phyloP scores from a whole-genome alignment of 495 filamentous ascomycete genomes.

The Oleoguttula mirabilis region DNA sequence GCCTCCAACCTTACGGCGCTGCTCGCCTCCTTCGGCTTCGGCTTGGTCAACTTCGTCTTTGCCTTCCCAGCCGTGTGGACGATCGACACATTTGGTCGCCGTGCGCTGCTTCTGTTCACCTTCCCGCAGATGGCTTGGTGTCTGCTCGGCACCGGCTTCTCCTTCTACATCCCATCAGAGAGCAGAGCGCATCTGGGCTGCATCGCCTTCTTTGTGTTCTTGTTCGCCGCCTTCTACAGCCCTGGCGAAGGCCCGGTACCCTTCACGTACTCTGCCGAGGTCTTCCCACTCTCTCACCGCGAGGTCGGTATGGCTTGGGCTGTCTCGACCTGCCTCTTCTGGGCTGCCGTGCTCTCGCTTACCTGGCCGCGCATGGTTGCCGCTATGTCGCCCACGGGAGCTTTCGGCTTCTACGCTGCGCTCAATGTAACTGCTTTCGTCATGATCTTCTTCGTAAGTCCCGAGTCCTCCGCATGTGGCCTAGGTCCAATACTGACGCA shows the following conservation, averaged over 20 bases:
- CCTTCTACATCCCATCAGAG: conserved; percentile 48
- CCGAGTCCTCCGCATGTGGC: no score
- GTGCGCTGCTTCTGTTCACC: conserved; percentile 65
- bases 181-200: conserved; percentile 45
- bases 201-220: conserved; percentile 42
- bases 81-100: conserved; percentile 75
- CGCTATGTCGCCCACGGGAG: conserved; percentile 46
- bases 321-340: conserved; percentile 58
- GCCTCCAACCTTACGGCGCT: conserved; percentile 47
- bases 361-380: conserved; percentile 50
- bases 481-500: conserved; percentile 32
- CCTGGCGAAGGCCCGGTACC: conserved; percentile 74
- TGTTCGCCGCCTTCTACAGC: conserved; percentile 65
- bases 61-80: conserved; percentile 72
- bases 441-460: conserved; percentile 60
- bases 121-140: conserved; percentile 80
- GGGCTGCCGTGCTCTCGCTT: conserved; percentile 54
- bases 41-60: conserved; percentile 61
- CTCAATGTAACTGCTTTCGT: conserved; percentile 48
- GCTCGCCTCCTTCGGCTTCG: conserved; percentile 66
- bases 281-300: conserved; percentile 45
- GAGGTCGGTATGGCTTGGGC: conserved; percentile 29
- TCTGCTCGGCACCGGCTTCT: conserved; percentile 58
- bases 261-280: conserved; percentile 75
- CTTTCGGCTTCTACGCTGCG: conserved; percentile 46